Evolutionary conservation across 257 asterid genomes (phyloP), one percentile per base, ranked within the genome.

Genomic region (Penstemon newberryi): DNA sequence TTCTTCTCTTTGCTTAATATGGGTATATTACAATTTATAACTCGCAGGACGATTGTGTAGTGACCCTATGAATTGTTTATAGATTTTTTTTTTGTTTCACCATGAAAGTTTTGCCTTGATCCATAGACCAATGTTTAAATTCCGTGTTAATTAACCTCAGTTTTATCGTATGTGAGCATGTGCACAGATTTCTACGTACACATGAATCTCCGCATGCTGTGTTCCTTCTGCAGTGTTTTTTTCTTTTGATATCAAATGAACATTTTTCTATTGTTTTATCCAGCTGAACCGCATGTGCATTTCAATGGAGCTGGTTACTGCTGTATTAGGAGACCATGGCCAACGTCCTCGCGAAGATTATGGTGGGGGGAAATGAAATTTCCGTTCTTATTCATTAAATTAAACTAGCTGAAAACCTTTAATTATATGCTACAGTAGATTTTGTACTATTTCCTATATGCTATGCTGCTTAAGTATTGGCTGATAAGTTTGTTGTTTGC

Each of bases 241-340:
- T 70, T 60, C 72, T 63, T 49, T 61, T 36, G 50, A 49, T 25
- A 25, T 25, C 33, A 49, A 65, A 36, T 72, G 65, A 53, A 49
- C 18, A 36, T 62, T 66, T 7, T 63, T 58, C 41, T 58, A 53
- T 66, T 69, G 66, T 41, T 71, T 70, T 69, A 60, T 75, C 77
- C 82, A 90, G 99, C 63, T 73, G 56, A 85, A 81, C 63, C 92
- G 77, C 72, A 81, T 90, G 87, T 90, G 97, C 80, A 76, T 90
- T 80, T 90, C 99, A 73, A 93, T 88, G 99, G 99, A 93, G 82
- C 84, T 93, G 77, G 99, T 93, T 52, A 93, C 99, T 68, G 99
- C 99, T 71, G 99, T 93, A 59, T 72, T 93, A 61, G 99, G 99
- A 75, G 99, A 93, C 73, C 99, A 93, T 66, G 97, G 97, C 67